Base-by-base conservation (phyloP, 2,329 filamentous ascomycete genomes). In the Cercospora sesami region DNA sequence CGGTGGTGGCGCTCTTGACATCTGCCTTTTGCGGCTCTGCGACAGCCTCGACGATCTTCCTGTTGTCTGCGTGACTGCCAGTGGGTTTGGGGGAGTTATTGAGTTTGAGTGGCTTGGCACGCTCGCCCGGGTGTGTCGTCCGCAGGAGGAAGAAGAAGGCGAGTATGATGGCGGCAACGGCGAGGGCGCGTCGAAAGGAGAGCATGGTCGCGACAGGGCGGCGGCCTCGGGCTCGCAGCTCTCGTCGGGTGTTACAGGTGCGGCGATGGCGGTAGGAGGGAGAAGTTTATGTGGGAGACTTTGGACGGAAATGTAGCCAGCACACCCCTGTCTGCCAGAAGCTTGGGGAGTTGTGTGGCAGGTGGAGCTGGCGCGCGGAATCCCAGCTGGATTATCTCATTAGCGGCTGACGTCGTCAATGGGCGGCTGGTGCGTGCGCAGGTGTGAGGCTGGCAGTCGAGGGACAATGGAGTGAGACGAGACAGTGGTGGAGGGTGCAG, bases 161-260 rank as follows among this genome's bases (percentile, higher is more conserved):
- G 74, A 94, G 80, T 71, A 94, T 81, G 77, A 89, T 86, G 74
- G 87, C 85, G 59, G 92, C 91, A 65, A 90, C 86, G 73, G 92
- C 82, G 70, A 96, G 79, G 76, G 91, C 91, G 80, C 91, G 90
- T 76, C 89, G 87, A 77, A 91, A 92, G 76, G 91, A 91, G 78
- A 94, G 86, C 92, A 96, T 96, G 68, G 76, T 36, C 28, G 45
- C 58, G 30, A n/a, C n/a, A 31, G 30, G 9, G 57, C 8, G 9
- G 57, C 8, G 57, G 57, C 36, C 36, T 39, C 36, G 36, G 36
- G 36, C 36, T 39, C 36, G 36, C 36, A 39, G 36, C 36, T 39
- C 36, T 23, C 26, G 31, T 33, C 60, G 39, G 65, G 18, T 31
- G 60, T 18, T 8, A 39, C 39, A 39, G 28, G 45, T 18, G 61